Evolutionary conservation across 192 early-diverging fungal species (phyloP).

Genomic region (Piromyces sp.): DNA sequence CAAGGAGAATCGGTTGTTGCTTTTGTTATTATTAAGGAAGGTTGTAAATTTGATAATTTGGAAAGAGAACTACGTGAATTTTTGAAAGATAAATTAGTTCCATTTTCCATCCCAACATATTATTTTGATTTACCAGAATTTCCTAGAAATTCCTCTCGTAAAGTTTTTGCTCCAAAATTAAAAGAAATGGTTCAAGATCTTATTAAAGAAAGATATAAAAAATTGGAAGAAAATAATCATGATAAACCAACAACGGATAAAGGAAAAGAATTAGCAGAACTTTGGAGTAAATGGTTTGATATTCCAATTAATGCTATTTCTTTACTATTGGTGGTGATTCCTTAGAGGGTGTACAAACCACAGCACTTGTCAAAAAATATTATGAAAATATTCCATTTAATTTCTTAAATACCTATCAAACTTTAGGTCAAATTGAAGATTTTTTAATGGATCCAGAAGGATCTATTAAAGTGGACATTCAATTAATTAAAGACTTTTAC

Average conservation of each 20-base stretch:
- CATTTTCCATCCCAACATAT: not conserved
- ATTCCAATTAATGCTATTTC: not conserved
- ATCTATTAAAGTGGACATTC: not conserved
- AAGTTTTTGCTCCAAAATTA: not conserved
- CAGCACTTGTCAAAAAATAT: not conserved
- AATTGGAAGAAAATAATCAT: not conserved
- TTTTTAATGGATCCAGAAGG: not conserved
- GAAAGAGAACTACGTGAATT: not conserved
- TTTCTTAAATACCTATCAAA: not conserved
- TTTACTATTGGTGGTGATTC: not conserved
- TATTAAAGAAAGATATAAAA: not conserved
- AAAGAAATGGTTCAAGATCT: not conserved
- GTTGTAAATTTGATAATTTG: not conserved
- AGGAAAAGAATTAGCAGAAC: not conserved
- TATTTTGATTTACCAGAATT: not conserved
- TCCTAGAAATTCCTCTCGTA: not conserved
- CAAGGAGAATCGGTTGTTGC: not conserved
- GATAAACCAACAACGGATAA: not conserved
- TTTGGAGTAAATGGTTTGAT: not conserved
- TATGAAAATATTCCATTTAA: not conserved
- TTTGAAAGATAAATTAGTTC: not conserved
- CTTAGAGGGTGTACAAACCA: not conserved
- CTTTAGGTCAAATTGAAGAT: not conserved
- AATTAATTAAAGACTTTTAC: not conserved
- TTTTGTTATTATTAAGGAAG: not conserved